Conservation (phyloP, 345 rosid species). For the Salix arbutifolia region DNA sequence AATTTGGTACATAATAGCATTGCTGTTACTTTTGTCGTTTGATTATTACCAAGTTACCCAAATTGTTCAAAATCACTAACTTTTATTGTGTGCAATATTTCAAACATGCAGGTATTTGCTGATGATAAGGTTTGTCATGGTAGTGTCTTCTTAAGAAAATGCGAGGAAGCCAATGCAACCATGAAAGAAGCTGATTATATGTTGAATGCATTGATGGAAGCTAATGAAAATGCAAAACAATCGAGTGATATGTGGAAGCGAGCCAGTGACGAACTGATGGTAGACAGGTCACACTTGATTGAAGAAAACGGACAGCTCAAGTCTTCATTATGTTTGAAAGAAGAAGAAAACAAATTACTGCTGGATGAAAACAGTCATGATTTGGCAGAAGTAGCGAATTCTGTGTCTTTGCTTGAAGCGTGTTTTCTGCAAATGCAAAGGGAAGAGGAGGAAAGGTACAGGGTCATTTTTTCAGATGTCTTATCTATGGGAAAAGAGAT, state of each 20-base stretch:
- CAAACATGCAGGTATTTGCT: constrained; percentile 36
- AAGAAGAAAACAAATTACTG: constrained; percentile 50
- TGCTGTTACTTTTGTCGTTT: neutral
- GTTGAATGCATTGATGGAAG: constrained; percentile 58
- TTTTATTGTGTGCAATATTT: constrained; percentile 16
- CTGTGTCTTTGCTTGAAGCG: constrained; percentile 57
- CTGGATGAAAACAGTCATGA: constrained; percentile 36
- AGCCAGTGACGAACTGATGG: constrained; percentile 47
- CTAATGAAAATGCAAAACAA: constrained; percentile 54
- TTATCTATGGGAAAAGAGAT: constrained; percentile 46
- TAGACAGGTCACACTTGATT: constrained; percentile 43
- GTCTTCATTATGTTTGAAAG: constrained; percentile 42
- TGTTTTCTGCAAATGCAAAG: constrained; percentile 52
- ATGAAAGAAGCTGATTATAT: constrained; percentile 73
- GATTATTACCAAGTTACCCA: neutral
- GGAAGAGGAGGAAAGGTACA: constrained; percentile 49
- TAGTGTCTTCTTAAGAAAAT: constrained; percentile 46
- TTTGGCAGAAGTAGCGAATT: constrained; percentile 42
- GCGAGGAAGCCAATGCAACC: constrained; percentile 63
- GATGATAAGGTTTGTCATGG: constrained; percentile 39
- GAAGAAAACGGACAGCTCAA: constrained; percentile 59
- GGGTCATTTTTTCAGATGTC: constrained; percentile 42
- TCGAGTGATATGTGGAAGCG: constrained; percentile 50
- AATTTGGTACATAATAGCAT: neutral
- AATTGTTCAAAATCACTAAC: neutral